Evolutionary conservation across 2,329 filamentous ascomycete species (phyloP).

Genomic region (Arthroderma sp.): DNA sequence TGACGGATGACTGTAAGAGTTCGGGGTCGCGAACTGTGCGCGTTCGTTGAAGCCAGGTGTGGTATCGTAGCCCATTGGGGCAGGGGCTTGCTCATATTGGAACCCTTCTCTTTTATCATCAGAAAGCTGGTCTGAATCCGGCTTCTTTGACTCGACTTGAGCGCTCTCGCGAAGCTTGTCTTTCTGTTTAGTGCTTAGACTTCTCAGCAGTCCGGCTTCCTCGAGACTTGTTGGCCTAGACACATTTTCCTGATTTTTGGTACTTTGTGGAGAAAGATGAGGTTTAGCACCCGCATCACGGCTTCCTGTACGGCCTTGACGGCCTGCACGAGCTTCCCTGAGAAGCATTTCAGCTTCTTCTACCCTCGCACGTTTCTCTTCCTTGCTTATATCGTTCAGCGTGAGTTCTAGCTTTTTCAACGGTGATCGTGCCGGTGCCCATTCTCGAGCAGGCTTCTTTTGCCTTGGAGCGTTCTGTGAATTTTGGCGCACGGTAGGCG

Average conservation of each 20-base stretch:
- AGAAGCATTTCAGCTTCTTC: constrained; percentile 68
- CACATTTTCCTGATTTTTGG: not conserved
- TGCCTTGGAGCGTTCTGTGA: constrained; percentile 15
- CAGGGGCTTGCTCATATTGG: constrained; percentile 9
- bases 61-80: not conserved
- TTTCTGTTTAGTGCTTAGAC: constrained; percentile 11
- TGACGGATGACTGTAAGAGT: not conserved
- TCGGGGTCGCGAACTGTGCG: not conserved
- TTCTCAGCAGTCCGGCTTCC: constrained; percentile 13
- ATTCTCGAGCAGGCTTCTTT: constrained; percentile 27
- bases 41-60: not conserved
- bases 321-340: constrained; percentile 39
- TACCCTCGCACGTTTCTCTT: constrained; percentile 78
- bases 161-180: constrained; percentile 13
- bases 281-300: constrained; percentile 8
- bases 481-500: constrained; percentile 5
- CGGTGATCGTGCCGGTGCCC: constrained; percentile 75
- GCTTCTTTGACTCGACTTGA: constrained; percentile 14
- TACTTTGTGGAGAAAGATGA: not conserved
- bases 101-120: constrained; percentile 12
- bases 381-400: constrained; percentile 84
- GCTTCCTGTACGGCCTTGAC: constrained; percentile 9
- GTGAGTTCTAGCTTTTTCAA: constrained; percentile 87
- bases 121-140: constrained; percentile 11
- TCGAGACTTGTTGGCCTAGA: constrained; percentile 5